Conservation (phyloP, 805 yeast species). For the Cyberlindnera japonica region DNA sequence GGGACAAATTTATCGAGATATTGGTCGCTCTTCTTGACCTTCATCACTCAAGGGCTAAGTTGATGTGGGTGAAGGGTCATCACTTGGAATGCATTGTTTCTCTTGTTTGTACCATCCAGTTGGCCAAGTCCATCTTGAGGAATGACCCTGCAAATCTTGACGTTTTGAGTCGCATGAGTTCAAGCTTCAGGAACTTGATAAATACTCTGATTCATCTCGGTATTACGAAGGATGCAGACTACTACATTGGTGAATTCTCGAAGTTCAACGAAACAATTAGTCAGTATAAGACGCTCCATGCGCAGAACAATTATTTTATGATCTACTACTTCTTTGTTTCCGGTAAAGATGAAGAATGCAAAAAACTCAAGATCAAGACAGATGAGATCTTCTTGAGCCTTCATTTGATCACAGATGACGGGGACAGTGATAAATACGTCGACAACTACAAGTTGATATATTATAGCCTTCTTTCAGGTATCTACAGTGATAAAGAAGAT, state of each 20-base stretch:
- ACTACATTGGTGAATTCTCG: constrained; percentile 46
- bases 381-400: constrained; percentile 18
- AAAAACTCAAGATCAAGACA: constrained; percentile 7
- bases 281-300: constrained; percentile 9
- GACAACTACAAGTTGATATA: constrained; percentile 26
- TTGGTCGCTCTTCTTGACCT: constrained; percentile 16
- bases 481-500: constrained; percentile 10
- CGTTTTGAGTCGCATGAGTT: constrained; percentile 33
- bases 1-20: constrained; percentile 11
- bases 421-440: constrained; percentile 7
- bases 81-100: constrained; percentile 32
- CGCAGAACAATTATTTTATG: constrained; percentile 23
- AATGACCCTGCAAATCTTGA: constrained; percentile 31
- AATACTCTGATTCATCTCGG: constrained; percentile 46
- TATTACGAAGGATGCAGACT: constrained; percentile 53
- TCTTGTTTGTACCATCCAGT: constrained; percentile 45
- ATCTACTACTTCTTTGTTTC: constrained; percentile 18
- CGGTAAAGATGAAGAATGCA: constrained; percentile 16
- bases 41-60: constrained; percentile 18
- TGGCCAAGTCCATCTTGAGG: constrained; percentile 50
- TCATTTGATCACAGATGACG: constrained; percentile 8
- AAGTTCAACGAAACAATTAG: constrained; percentile 21
- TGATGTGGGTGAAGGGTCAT: constrained; percentile 17
- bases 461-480: constrained; percentile 20
- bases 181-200: constrained; percentile 39